These are phyloP conservation scores for Calonectria pteridis DNA, from an alignment of 2,329 filamentous ascomycete genomes.

Conservation along the genomic window DNA sequence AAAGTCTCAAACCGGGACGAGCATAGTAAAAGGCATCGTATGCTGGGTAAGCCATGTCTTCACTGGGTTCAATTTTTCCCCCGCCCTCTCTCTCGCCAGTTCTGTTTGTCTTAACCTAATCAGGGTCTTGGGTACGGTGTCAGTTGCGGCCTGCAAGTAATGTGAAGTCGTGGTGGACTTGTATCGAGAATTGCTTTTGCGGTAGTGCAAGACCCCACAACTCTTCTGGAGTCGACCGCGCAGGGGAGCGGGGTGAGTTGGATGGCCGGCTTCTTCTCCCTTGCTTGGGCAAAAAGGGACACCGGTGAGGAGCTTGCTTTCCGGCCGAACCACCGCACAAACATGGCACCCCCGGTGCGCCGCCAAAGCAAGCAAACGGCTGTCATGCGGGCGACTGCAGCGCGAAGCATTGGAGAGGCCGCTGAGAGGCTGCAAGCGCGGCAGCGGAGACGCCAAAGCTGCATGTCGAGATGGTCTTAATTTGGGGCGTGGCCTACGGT, in stretches of 20 bases:
- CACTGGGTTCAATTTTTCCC: background rate
- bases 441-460: background rate
- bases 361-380: background rate
- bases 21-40: background rate
- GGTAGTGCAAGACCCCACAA: background rate
- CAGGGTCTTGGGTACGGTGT: background rate
- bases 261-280: background rate
- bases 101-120: background rate
- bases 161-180: background rate
- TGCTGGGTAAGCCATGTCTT: background rate
- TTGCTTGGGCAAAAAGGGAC: background rate
- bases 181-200: slow-evolving; percentile 3
- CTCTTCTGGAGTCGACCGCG: background rate
- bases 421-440: background rate
- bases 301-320: slow-evolving; percentile 4
- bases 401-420: background rate
- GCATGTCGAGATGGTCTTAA: background rate
- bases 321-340: background rate
- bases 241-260: background rate
- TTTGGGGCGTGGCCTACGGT: background rate
- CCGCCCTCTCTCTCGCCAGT: background rate
- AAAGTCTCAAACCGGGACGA: background rate
- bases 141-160: background rate
- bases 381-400: background rate
- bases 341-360: background rate